Base-by-base conservation (phyloP, 768 basidiomycete species). In the Mycena galericulata region DNA sequence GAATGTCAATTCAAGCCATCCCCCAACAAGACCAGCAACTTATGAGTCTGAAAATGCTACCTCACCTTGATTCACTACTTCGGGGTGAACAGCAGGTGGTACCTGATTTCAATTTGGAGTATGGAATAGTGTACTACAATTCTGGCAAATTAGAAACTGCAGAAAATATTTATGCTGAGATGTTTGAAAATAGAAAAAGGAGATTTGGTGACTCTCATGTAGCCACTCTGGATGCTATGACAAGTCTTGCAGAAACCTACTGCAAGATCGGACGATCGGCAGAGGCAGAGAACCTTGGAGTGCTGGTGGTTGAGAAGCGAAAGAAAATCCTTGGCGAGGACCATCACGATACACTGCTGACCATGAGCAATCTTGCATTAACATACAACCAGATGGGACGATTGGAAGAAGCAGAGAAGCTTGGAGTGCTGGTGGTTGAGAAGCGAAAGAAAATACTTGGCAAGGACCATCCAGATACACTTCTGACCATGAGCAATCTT, bases 171-270 rank as follows among this genome's bases (percentile, higher is more conserved):
- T 24, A 56, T 15, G 22, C 41, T 24, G 20, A 41, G 2, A 38
- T 56, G 27, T 24, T 56, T 32, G 38, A 53, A 22, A 54, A 36
- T 18, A 20, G 18, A 3, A 46, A 3, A 29, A 26, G 29, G 10
- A 8, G 12, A 5, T 11, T 50, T 29, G 47, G 62, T 3, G 18
- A 17, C 15, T 36, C 55, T 34, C 62, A 64, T 46, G 10, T 26
- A 11, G 51, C 55, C 10, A 64, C 62, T 11, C 17, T 59, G 57
- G 12, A 32, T 5, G 12, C n/a, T 34, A 59, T 59, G 57, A n/a
- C 26, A 9, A 32, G 30, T 46, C 43, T 59, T 2, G 57, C 43
- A 10, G 15, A 5, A 26, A 58, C 11, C 5, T 45, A 58, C 29
- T 14, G 17, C 17, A 4, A 22, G 20, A 30, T 36, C 9, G 53